These are phyloP conservation scores for Cyclostephanos invisitatus DNA, from an alignment of 108 stramenopile genomes.

Conservation along the genomic window DNA sequence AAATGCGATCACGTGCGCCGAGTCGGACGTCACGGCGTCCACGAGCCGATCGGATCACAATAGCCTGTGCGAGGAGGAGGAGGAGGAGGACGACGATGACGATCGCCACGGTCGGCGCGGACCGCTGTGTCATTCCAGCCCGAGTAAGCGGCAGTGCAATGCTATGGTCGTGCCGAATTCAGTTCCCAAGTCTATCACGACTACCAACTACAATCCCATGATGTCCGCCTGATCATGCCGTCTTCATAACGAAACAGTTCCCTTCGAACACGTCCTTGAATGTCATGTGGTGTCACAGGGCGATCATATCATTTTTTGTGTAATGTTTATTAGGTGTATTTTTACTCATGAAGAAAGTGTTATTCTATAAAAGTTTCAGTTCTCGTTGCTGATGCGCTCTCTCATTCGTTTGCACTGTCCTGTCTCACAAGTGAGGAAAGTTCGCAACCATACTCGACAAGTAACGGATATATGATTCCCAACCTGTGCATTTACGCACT, in stretches of 20 bases:
- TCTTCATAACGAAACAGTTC: too few relatives aligned
- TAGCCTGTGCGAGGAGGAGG: slow-evolving; percentile 45
- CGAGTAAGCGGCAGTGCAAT: slow-evolving; percentile 27
- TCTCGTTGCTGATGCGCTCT: too few relatives aligned
- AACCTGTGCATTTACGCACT: neutral
- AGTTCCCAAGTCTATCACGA: slow-evolving; percentile 42
- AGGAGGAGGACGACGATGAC: slow-evolving; percentile 2
- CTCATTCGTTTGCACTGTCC: too few relatives aligned
- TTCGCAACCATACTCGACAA: too few relatives aligned
- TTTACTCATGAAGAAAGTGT: too few relatives aligned
- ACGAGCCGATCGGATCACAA: slow-evolving; percentile 40
- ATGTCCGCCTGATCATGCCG: neutral
- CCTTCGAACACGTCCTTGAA: too few relatives aligned
- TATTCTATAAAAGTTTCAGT: too few relatives aligned
- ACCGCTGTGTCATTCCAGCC: neutral
- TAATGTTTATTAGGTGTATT: too few relatives aligned
- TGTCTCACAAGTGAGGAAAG: too few relatives aligned
- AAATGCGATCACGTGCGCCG: slow-evolving; percentile 48
- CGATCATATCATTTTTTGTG: too few relatives aligned
- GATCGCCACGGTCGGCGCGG: neutral
- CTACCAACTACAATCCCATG: slow-evolving; percentile 25
- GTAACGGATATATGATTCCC: too few relatives aligned
- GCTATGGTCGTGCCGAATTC: slow-evolving; percentile 21
- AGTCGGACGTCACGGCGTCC: slow-evolving; percentile 51
- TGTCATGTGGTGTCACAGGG: too few relatives aligned